Percentiles rank a stretch among this genome's conserved stretches.
phyloP scores from a whole-genome alignment of 352 stramenopile genomes.

The Pythium periplocum region DNA sequence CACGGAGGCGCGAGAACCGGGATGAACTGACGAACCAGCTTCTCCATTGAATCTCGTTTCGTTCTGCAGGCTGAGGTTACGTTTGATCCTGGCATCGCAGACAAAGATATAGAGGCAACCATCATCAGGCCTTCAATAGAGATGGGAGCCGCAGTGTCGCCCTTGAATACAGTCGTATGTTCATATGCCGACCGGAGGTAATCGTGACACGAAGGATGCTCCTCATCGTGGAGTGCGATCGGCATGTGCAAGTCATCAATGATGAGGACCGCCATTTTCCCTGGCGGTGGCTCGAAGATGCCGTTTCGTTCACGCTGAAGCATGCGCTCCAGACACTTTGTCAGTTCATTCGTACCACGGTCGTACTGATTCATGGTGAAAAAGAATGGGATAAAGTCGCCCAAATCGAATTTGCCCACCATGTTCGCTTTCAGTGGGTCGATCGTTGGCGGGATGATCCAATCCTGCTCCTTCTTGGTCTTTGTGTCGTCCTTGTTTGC shows the following conservation, averaged over 20 bases:
- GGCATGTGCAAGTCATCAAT: conserved; percentile 36
- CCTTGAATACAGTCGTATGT: conserved; percentile 9
- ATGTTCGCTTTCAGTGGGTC: conserved; percentile 10
- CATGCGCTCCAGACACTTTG: conserved; percentile 23
- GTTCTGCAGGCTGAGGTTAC: conserved; percentile 3
- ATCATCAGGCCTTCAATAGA: conserved; percentile 24
- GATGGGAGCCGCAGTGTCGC: conserved; percentile 3
- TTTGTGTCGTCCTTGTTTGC: not conserved
- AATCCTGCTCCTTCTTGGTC: conserved; percentile 7
- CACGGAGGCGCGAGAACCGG: conserved; percentile 14
- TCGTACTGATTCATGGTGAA: conserved; percentile 20
- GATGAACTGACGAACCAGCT: conserved; percentile 19
- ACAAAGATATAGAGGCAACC: conserved; percentile 20
- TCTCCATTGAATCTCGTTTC: conserved; percentile 14
- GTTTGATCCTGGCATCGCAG: not conserved
- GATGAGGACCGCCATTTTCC: conserved; percentile 26
- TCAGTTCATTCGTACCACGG: conserved; percentile 11
- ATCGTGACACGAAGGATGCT: conserved; percentile 17
- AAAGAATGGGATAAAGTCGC: conserved; percentile 24
- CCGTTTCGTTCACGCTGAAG: conserved; percentile 28
- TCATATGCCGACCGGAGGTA: conserved; percentile 22
- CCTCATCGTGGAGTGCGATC: conserved; percentile 10
- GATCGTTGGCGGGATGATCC: conserved; percentile 9
- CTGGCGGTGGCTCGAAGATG: conserved; percentile 29
- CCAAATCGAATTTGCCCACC: conserved; percentile 18